Evolutionary conservation across 352 stramenopile genomes (phyloP).

Genomic region (Globisporangium splendens): DNA sequence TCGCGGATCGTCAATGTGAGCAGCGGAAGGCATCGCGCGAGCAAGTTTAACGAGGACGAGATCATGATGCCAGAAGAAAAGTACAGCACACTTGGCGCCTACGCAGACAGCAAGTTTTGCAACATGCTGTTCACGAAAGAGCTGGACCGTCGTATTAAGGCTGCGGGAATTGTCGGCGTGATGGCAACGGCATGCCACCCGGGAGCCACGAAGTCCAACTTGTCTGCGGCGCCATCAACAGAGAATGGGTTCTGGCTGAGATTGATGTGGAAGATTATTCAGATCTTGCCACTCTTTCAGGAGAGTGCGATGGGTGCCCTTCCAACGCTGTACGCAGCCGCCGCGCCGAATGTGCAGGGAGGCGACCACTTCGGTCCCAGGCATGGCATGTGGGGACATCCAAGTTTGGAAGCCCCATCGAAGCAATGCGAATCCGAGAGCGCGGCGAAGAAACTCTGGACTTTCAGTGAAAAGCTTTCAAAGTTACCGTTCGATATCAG

Average conservation of each 20-base stretch:
- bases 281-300: not conserved
- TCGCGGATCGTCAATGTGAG: conserved; percentile 24
- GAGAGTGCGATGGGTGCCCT: conserved; percentile 1
- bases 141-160: conserved; percentile 5
- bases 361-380: conserved; percentile 8
- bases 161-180: not conserved
- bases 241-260: not conserved
- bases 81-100: not conserved
- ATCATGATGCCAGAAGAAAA: conserved; percentile 3
- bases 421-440: too few species aligned
- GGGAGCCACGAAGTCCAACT: conserved; percentile 2
- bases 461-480: too few species aligned
- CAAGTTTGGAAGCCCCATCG: not conserved
- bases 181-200: not conserved
- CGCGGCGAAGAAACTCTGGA: too few species aligned
- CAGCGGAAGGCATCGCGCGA: conserved; percentile 4
- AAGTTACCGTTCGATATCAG: too few species aligned
- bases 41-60: not conserved
- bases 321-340: conserved; percentile 5
- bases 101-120: conserved; percentile 11
- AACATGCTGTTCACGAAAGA: conserved; percentile 14
- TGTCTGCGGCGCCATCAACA: not conserved
- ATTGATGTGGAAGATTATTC: not conserved
- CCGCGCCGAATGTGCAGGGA: not conserved
- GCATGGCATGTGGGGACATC: not conserved